Evolutionary conservation across 331 rosid genomes (phyloP).

Genomic region (Stylosanthes scabra): DNA sequence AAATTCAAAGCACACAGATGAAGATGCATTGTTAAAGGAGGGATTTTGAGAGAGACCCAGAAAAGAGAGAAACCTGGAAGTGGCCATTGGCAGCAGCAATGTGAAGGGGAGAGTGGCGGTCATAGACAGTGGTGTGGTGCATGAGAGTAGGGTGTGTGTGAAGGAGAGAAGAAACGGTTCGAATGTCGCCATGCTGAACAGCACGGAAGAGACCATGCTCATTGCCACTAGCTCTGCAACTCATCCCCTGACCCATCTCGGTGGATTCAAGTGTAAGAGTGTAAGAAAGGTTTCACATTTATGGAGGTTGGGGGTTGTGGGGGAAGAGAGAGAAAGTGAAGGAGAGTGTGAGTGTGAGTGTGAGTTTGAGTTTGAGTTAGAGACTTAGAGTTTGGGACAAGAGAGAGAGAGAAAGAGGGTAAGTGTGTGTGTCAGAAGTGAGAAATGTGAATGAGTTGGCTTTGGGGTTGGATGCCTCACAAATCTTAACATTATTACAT

Average conservation of each 20-base stretch:
- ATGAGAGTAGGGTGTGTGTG: constrained; percentile 55
- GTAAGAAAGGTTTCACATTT: constrained; percentile 50
- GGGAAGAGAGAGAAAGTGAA: neutral
- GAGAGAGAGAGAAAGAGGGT: constrained; percentile 37
- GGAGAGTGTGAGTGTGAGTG: no score
- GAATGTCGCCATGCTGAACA: constrained; percentile 67
- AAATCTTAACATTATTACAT: constrained; percentile 36
- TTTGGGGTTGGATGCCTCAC: constrained; percentile 64
- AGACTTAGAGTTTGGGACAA: constrained; percentile 24
- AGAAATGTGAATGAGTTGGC: constrained; percentile 37
- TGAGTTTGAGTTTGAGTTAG: constrained; percentile 29
- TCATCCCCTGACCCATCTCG: constrained; percentile 90
- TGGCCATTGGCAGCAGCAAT: constrained; percentile 83
- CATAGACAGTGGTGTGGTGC: constrained; percentile 66
- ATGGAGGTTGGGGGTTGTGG: constrained; percentile 4
- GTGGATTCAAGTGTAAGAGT: neutral
- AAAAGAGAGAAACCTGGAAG: constrained; percentile 49
- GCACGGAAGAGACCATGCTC: constrained; percentile 79
- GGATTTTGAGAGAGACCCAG: no score
- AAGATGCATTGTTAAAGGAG: no score
- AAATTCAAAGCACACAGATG: constrained; percentile 9
- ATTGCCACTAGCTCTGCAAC: constrained; percentile 64
- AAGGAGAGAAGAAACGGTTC: constrained; percentile 51
- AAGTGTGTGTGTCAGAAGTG: constrained; percentile 61
- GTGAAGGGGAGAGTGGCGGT: constrained; percentile 79